These are phyloP conservation scores for Hymenoscyphus fructigenus DNA, from an alignment of 2,329 filamentous ascomycete genomes.

Conservation along the genomic window DNA sequence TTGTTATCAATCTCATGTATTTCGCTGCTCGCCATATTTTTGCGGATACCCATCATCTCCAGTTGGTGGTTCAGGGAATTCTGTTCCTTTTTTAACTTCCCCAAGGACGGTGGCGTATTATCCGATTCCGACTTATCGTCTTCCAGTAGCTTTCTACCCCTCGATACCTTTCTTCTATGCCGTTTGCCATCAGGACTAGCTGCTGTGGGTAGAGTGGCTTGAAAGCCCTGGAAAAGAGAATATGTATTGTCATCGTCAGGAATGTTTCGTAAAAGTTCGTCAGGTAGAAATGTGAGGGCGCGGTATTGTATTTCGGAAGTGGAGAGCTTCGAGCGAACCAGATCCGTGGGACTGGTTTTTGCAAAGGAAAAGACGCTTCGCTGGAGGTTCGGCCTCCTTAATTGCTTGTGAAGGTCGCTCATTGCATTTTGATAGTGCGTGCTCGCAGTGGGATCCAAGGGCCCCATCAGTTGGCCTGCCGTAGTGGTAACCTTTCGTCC, in stretches of 20 bases:
- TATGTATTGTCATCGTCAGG: constrained; percentile 84
- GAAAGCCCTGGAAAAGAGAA: constrained; percentile 94
- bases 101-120: constrained; percentile 64
- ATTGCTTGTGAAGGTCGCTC: constrained; percentile 83
- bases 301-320: constrained; percentile 91
- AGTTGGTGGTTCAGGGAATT: constrained; percentile 77
- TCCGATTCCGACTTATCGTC: constrained; percentile 56
- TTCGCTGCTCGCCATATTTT: constrained; percentile 96
- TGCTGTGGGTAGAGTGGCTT: constrained; percentile 75
- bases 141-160: constrained; percentile 73
- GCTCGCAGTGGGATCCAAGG: constrained; percentile 56
- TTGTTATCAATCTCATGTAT: constrained; percentile 97
- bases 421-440: constrained; percentile 83
- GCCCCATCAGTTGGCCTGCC: constrained; percentile 82
- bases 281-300: constrained; percentile 81
- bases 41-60: constrained; percentile 87
- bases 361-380: constrained; percentile 89
- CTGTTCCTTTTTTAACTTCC: constrained; percentile 77
- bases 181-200: constrained; percentile 65
- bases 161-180: constrained; percentile 66
- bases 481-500: constrained; percentile 93
- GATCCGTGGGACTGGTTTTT: constrained; percentile 86
- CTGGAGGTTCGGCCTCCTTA: constrained; percentile 80
- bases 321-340: constrained; percentile 89
- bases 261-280: constrained; percentile 86